Conservation (phyloP, 768 basidiomycete genomes). For the Pulveroboletus ravenelii region DNA sequence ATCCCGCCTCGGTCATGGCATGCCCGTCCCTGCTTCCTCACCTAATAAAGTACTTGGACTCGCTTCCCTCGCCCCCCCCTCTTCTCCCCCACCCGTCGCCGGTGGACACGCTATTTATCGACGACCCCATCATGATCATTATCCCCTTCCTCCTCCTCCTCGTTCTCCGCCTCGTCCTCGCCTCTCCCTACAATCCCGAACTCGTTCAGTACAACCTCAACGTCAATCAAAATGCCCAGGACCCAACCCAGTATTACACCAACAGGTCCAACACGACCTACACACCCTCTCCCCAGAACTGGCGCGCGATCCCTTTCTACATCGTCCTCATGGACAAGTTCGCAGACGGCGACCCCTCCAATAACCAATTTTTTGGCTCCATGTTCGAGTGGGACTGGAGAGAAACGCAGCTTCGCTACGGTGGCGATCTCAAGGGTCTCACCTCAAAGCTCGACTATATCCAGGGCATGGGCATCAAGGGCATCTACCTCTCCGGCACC, state of each 20-base stretch:
- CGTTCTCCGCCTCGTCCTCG: slow-evolving; percentile 35
- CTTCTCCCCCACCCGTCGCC: not conserved
- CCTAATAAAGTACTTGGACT: not conserved
- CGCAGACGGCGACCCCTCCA: slow-evolving; percentile 86
- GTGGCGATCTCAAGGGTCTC: slow-evolving; percentile 84
- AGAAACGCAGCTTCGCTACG: slow-evolving; percentile 85
- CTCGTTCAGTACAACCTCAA: slow-evolving; percentile 77
- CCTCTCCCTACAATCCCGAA: slow-evolving; percentile 65
- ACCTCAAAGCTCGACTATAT: slow-evolving; percentile 77
- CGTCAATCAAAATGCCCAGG: slow-evolving; percentile 63
- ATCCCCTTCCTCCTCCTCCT: slow-evolving; percentile 38
- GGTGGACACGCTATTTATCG: not conserved
- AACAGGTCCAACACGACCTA: slow-evolving; percentile 62
- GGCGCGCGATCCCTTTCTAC: slow-evolving; percentile 78
- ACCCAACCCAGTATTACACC: slow-evolving; percentile 61
- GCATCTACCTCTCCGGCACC: slow-evolving; percentile 90
- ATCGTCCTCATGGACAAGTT: slow-evolving; percentile 89
- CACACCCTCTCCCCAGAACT: slow-evolving; percentile 76
- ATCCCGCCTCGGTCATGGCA: not conserved
- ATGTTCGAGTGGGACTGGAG: slow-evolving; percentile 79
- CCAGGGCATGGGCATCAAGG: slow-evolving; percentile 79
- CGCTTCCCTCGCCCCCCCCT: not conserved
- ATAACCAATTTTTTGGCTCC: slow-evolving; percentile 85
- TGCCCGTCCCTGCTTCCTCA: not conserved
- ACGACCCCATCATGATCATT: not conserved